Base-by-base conservation (phyloP, 2,329 filamentous ascomycete species). In the Colletotrichum somersetense region DNA sequence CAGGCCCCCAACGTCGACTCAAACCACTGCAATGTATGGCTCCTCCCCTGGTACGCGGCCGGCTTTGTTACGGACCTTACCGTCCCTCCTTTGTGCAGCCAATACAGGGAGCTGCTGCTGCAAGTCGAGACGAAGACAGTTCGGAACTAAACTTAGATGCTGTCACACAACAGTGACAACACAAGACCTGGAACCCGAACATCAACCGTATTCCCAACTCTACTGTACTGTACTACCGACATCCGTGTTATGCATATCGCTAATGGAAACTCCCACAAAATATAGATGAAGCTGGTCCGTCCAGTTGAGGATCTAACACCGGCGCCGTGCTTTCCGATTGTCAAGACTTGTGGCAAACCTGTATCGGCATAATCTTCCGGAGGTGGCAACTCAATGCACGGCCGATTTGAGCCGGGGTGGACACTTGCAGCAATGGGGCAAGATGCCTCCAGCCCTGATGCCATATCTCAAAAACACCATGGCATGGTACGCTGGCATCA, bases 381-480 rank as follows among this genome's bases (percentile, higher is more conserved):
- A 30, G 38, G 23, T 38, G 33, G n/a, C 40, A 30, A 38, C 42
- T 52, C n/a, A 40, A 56, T 40, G 46, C 38, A 10, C 57, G 57
- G 38, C 55, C 58, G 30, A 55, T 56, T 14, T 48, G 40, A 62
- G 56, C 48, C 56, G 63, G 44, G 14, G 16, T n/a, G 42, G 44
- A 33, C n/a, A 23, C n/a, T 58, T 56, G n/a, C 53, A 30, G 20
- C 16, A 11, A 55, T 63, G n/a, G 20, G 48, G 56, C 30, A 50
- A 62, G 33, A 67, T 62, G 63, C 56, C 40, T 62, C 12, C 16
- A n/a, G 30, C 6, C 38, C 35, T n/a, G 12, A 42, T 46, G 16
- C 18, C 14, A 30, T 12, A 66, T 56, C 56, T 56, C 63, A 48
- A 58, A 23, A 50, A 35, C 40, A 30, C 44, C n/a, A 62, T 57